Percentiles rank a stretch among this genome's conserved stretches.
Conservation (phyloP, 1,139 yeast genomes). For the Candida sojae region DNA sequence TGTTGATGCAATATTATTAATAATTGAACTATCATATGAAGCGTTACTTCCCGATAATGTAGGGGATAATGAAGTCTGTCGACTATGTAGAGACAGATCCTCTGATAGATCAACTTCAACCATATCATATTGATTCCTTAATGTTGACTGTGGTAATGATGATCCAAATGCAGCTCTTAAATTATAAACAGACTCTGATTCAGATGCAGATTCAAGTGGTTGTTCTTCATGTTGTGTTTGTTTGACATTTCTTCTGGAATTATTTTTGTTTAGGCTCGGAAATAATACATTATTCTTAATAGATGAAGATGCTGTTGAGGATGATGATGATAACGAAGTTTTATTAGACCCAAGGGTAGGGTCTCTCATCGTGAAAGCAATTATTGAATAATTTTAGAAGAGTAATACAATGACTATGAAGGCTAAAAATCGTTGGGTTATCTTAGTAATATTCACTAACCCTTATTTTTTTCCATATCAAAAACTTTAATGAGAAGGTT, state of each 20-base stretch:
- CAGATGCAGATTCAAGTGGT: constrained; percentile 4
- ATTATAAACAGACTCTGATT: constrained; percentile 6
- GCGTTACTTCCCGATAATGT: constrained; percentile 5
- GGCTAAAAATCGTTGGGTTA: too few species aligned
- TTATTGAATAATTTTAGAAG: too few species aligned
- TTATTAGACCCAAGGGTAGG: not conserved
- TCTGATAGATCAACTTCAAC: constrained; percentile 12
- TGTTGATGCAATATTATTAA: constrained; percentile 22
- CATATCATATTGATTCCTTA: not conserved
- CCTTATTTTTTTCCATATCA: too few species aligned
- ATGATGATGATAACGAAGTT: not conserved
- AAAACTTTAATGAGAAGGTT: too few species aligned
- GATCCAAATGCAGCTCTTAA: constrained; percentile 10
- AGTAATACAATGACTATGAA: too few species aligned
- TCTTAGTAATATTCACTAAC: too few species aligned
- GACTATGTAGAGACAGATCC: not conserved
- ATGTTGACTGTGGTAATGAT: not conserved
- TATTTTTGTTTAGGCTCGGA: not conserved
- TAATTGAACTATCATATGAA: constrained; percentile 30
- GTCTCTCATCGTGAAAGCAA: not conserved
- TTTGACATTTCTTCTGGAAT: not conserved
- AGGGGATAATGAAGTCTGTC: not conserved
- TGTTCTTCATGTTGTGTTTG: constrained; percentile 1
- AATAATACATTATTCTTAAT: not conserved
- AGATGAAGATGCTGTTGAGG: not conserved